Conservation (phyloP, 1,284 basidiomycete genomes). For the Peniophora sp. region DNA sequence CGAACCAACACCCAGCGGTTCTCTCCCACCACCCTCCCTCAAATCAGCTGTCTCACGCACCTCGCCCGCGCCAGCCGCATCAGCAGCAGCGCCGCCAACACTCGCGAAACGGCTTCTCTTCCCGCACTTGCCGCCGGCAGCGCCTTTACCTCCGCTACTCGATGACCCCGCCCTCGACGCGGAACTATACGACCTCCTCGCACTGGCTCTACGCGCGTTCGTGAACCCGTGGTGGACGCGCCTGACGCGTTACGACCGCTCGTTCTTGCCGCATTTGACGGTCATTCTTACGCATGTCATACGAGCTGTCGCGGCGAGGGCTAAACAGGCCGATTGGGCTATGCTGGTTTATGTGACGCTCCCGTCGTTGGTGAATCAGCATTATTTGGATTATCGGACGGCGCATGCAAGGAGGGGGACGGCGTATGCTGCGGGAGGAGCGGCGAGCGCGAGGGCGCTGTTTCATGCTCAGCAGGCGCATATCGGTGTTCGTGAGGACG, state of each 20-base stretch:
- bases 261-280: slow-evolving; percentile 67
- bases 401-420: slow-evolving; percentile 53
- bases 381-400: slow-evolving; percentile 67
- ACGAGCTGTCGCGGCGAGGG: slow-evolving; percentile 50
- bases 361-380: slow-evolving; percentile 59
- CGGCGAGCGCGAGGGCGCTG: slow-evolving; percentile 48
- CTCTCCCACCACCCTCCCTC: no score
- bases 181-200: slow-evolving; percentile 72
- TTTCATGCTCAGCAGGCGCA: slow-evolving; percentile 77
- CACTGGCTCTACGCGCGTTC: slow-evolving; percentile 67
- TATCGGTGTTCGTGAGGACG: slow-evolving; percentile 62
- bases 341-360: slow-evolving; percentile 51
- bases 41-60: no score
- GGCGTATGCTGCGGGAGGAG: slow-evolving; percentile 60
- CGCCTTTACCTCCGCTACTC: slow-evolving; percentile 48
- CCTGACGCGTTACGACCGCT: slow-evolving; percentile 74
- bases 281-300: slow-evolving; percentile 50
- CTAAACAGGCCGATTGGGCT: slow-evolving; percentile 46
- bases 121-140: slow-evolving; percentile 38
- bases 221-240: slow-evolving; percentile 79
- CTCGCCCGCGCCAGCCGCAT: no score
- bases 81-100: slow-evolving; percentile 11
- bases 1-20: no score
- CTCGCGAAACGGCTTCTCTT: slow-evolving; percentile 67
- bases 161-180: slow-evolving; percentile 48